Base-by-base conservation (phyloP, 495 filamentous ascomycete species). In the Xylaria curta region DNA sequence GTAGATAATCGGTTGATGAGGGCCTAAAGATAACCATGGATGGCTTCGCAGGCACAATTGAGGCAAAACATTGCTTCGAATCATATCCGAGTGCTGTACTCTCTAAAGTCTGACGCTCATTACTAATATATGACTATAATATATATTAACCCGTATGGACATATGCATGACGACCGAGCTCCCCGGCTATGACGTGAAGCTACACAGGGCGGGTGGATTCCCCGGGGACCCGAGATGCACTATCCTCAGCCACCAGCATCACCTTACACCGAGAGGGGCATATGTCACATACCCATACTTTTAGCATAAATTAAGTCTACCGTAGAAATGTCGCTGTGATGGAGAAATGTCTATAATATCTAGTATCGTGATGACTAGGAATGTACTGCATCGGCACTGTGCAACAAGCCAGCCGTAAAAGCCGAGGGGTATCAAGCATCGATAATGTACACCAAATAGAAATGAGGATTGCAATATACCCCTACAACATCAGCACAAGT, bases 381-480 rank as follows among this genome's bases (percentile, higher is more conserved):
- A 51, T 21, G 12, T 28, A 36, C 24, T 40, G 42, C 38, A 46
- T 24, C 60, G 7, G 21, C 42, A 44, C 40, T 15, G 31, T 63
- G 40, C 9, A 46, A 63, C 60, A 19, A 63, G 42, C 40, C 36
- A 24, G 15, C 63, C 24, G 28, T 26, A 38, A 36, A 65, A 38
- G 6, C 63, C 40, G 2, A 64, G 44, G 46, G 63, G 63, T 66
- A 66, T 66, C 46, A 46, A 66, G 26, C 26, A 26, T 40, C 46
- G 5, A 38, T 60, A 53, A 13, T 28, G 31, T 66, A 38, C 63
- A 66, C 5, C 15, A 66, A 51, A 15, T 21, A 53, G 63, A n/a
- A 53, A 66, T n/a, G 47, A 24, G 17, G 40, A 46, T 42, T 31
- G 33, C 2, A 0, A 62, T 21, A n/a, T 10, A 6, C n/a, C 38